These are phyloP conservation scores for Porcisia hertigi DNA, from an alignment of 208 protist species.

Conservation along the genomic window DNA sequence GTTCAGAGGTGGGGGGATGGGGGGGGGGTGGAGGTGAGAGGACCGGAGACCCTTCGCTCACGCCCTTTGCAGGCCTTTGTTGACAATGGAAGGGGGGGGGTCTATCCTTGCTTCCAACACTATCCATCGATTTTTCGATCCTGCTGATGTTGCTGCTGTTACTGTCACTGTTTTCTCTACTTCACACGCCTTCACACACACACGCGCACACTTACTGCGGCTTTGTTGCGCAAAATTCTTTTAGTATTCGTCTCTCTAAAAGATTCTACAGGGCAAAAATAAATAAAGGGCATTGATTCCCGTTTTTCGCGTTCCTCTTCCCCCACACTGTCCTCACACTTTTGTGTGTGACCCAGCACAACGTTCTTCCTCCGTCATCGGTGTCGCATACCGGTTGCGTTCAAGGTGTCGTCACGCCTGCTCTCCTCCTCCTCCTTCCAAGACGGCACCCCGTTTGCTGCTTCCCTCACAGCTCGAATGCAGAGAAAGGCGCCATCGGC, in stretches of 20 bases:
- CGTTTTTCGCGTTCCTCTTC: neutral
- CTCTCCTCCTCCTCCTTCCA: neutral
- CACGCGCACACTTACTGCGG: neutral
- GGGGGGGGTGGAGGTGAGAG: neutral
- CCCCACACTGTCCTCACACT: neutral
- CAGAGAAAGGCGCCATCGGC: conserved; percentile 7
- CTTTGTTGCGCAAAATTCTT: neutral
- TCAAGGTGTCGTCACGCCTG: neutral
- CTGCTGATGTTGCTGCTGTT: too few species aligned
- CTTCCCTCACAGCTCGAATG: conserved; percentile 14
- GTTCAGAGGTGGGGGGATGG: neutral
- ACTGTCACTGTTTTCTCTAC: too few species aligned
- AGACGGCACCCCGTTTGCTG: neutral
- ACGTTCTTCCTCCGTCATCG: conserved; percentile 6
- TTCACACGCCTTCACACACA: neutral
- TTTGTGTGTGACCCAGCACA: neutral
- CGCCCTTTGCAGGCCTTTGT: too few species aligned
- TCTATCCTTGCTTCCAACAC: too few species aligned
- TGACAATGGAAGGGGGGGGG: too few species aligned
- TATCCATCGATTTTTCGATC: too few species aligned
- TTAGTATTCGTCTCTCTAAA: neutral
- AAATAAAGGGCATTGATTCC: neutral
- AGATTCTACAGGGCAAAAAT: neutral
- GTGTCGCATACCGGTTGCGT: neutral
- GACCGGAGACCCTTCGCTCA: neutral